Conservation (phyloP, 192 early-diverging fungal genomes). For the Backusella psychrophila region DNA sequence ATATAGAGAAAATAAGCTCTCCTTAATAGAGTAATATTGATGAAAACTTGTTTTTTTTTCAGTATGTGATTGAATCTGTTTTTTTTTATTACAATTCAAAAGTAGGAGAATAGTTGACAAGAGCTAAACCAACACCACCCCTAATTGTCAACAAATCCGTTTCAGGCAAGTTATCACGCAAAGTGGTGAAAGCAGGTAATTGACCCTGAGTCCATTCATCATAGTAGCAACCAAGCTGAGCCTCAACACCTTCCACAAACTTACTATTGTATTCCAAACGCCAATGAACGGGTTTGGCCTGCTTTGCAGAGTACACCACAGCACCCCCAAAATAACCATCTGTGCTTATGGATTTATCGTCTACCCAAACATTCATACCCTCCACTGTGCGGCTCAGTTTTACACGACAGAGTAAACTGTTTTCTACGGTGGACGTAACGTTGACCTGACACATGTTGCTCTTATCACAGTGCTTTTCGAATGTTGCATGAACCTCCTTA, state of each 20-base stretch:
- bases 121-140: conserved; percentile 25
- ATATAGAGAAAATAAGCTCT: no score
- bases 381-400: conserved; percentile 16
- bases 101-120: conserved; percentile 8
- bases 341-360: not conserved
- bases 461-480: not conserved
- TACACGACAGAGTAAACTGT: conserved; percentile 38
- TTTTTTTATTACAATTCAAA: not conserved
- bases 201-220: conserved; percentile 50
- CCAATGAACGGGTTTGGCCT: conserved; percentile 1
- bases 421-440: conserved; percentile 27
- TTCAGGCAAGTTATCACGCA: conserved; percentile 36
- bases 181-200: conserved; percentile 44
- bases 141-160: conserved; percentile 34
- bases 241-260: conserved; percentile 21
- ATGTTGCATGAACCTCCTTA: not conserved
- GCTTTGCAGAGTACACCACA: not conserved
- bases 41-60: not conserved
- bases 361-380: conserved; percentile 11
- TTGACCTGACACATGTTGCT: conserved; percentile 18
- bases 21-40: no score
- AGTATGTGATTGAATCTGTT: no score
- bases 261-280: not conserved
- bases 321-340: conserved; percentile 9
- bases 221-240: conserved; percentile 41